Conservation (phyloP, 129 eudicot genomes). For the Lactuca saligna region DNA sequence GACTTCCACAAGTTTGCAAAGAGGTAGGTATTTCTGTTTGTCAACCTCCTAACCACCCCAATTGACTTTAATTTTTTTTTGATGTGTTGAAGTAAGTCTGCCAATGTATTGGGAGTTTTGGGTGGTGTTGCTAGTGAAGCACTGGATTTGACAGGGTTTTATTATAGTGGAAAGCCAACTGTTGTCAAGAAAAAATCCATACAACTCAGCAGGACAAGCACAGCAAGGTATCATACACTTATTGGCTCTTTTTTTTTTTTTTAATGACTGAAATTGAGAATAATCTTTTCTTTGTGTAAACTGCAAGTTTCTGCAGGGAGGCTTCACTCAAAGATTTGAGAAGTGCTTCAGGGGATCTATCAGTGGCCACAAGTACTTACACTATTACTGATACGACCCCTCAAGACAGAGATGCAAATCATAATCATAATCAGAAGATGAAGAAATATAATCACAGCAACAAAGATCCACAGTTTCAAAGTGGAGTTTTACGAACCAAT, state of each 20-base stretch:
- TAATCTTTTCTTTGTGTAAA: neutral
- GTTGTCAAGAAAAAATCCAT: slow-evolving; percentile 54
- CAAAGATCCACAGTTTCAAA: slow-evolving; percentile 66
- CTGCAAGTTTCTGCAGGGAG: slow-evolving; percentile 52
- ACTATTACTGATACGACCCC: slow-evolving; percentile 28
- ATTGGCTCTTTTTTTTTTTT: neutral
- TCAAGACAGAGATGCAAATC: slow-evolving; percentile 49
- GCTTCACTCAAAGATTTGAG: slow-evolving; percentile 76
- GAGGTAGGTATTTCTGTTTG: slow-evolving; percentile 46
- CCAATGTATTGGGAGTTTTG: slow-evolving; percentile 93
- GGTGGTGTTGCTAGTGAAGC: slow-evolving; percentile 96
- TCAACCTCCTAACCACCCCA: neutral
- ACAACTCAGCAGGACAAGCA: slow-evolving; percentile 76
- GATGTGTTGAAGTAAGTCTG: slow-evolving; percentile 70
- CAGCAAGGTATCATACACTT: slow-evolving; percentile 53
- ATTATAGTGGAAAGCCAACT: slow-evolving; percentile 76
- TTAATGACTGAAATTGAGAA: slow-evolving; percentile 6
- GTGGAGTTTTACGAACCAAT: slow-evolving; percentile 90
- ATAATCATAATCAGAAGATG: slow-evolving; percentile 26
- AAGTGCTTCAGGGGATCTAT: slow-evolving; percentile 63
- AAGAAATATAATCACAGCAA: slow-evolving; percentile 37
- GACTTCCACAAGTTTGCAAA: slow-evolving; percentile 98
- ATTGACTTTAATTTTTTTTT: slow-evolving; percentile 33
- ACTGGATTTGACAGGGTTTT: slow-evolving; percentile 88
- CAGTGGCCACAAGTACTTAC: slow-evolving; percentile 42